Evolutionary conservation across 2,329 filamentous ascomycete species (phyloP), one percentile per base, ranked within the genome.

Genomic region (Aotearoamyces nothofagi): DNA sequence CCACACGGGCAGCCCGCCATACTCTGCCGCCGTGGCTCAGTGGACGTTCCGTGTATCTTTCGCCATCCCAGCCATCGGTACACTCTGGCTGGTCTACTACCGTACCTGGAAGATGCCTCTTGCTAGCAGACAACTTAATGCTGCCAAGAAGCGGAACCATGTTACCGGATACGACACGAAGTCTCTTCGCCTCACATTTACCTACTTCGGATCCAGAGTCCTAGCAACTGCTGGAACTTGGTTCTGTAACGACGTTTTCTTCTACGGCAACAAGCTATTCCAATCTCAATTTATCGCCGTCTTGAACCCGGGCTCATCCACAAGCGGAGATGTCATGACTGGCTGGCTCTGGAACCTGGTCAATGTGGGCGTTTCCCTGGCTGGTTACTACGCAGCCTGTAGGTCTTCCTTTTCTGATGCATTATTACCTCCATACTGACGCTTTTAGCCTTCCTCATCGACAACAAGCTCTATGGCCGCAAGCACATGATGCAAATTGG

Each of bases 251-350:
- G 87, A 96, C 49, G 78, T 96, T 41, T 94, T 96, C 67, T 96
- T 96, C 64, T 96, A 96, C 61, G 87, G 87, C 44, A 94, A 93
- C 76, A 94, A 93, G 67, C 76, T 94, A 30, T 94, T 94, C 69
- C 86, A 93, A 58, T 70, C 69, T 37, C 70, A 87, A 50, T 94
- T 94, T 58, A 93, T 94, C 57, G 61, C 60, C 17, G 78, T 90
- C 48, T 76, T 94, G 41, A 79, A 75, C 31, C 65, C 72, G 30
- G 32, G 31, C 5, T 83, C 79, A 5, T 44, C 40, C 42, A n/a
- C n/a, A n/a, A n/a, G n/a, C n/a, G n/a, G n/a, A n/a, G n/a, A n/a
- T n/a, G 69, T 94, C 51, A 79, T 93, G 70, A 76, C 75, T 17
- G 76, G 68, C 35, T 96, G 87, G 87, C 63, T 82, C 26, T 96